Conservation (phyloP, 352 stramenopile genomes). For the Globisporangium cystogenes region DNA sequence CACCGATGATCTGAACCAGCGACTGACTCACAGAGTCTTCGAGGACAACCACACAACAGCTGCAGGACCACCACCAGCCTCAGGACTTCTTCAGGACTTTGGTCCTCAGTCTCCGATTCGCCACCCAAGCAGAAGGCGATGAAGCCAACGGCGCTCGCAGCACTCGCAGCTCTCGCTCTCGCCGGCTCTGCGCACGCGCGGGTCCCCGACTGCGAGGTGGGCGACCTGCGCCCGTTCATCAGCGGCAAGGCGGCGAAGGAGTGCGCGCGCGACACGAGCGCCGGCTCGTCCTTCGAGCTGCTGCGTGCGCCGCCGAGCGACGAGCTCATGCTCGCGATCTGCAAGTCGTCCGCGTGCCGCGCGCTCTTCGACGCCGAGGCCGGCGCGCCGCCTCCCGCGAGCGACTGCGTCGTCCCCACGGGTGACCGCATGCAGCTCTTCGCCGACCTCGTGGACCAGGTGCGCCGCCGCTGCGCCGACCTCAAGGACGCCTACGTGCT, state of each 20-base stretch:
- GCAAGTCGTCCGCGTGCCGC: conserved; percentile 6
- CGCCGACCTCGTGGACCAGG: conserved; percentile 7
- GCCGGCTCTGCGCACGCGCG: too few relatives aligned
- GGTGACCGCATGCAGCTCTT: conserved; percentile 6
- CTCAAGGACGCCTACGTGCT: conserved; percentile 12
- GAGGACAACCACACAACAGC: too few relatives aligned
- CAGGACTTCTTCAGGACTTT: too few relatives aligned
- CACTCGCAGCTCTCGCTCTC: too few relatives aligned
- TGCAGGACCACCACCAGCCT: too few relatives aligned
- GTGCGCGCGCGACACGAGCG: conserved; percentile 5
- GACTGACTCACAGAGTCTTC: too few relatives aligned
- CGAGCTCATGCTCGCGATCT: conserved; percentile 8
- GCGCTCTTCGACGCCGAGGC: conserved; percentile 2
- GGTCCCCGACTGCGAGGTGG: conserved; percentile 1
- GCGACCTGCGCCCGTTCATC: conserved; percentile 1
- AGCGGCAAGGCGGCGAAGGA: neutral
- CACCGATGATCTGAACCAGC: too few relatives aligned
- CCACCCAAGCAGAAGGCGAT: too few relatives aligned
- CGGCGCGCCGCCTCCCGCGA: too few relatives aligned
- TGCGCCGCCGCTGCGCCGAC: conserved; percentile 2
- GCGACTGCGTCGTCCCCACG: conserved; percentile 7
- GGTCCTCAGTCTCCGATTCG: too few relatives aligned
- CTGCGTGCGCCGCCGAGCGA: conserved; percentile 2
- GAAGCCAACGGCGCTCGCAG: too few relatives aligned
- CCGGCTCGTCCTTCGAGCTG: conserved; percentile 4